Evolutionary conservation across 768 basidiomycete species (phyloP), one percentile per base, ranked within the genome.

Genomic region (Tylopilus vinaceipallidus): DNA sequence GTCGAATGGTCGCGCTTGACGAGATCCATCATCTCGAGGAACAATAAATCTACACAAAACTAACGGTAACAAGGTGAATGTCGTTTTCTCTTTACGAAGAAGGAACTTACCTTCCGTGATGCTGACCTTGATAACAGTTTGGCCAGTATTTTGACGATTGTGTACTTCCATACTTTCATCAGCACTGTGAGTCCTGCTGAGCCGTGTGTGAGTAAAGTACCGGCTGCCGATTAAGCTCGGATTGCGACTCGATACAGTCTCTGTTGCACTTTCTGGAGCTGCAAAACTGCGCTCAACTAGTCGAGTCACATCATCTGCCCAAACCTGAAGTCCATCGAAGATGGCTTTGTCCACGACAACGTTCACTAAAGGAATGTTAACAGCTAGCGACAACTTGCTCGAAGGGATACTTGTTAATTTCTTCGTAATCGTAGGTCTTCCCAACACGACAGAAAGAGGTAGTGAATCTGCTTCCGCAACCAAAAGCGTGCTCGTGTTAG

Each of bases 301-400:
- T 59, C 88, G 91, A n/a, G 83, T 71, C 23, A 84, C 64, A 61
- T 98, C 94, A 62, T 99, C 97, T 7, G 84, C 85, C 76, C 88
- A 91, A 60, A 85, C 86, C 65, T 98, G 93, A 16, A 98, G 65
- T 12, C 81, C 80, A 61, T 98, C 91, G 8, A 94, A 67, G 2
- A 73, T 53, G 6, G 70, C 60, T 65, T 98, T 95, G 10, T 80
- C 74, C 41, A 92, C 57, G 33, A 79, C 70, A 11, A 77, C 64
- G 57, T 80, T 71, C n/a, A 88, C 66, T 4, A 84, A 83, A 13
- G 92, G 91, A 13, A 95, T 64, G 35, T 72, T 61, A 10, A 73
- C 51, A 5, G 60, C 55, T 17, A 68, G 23, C 12, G 52, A 55
- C 19, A 59, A 30, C 32, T 45, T 57, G 42, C 14, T 52, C 19